Conservation (phyloP, 768 basidiomycete genomes). For the Lactarius quietus region DNA sequence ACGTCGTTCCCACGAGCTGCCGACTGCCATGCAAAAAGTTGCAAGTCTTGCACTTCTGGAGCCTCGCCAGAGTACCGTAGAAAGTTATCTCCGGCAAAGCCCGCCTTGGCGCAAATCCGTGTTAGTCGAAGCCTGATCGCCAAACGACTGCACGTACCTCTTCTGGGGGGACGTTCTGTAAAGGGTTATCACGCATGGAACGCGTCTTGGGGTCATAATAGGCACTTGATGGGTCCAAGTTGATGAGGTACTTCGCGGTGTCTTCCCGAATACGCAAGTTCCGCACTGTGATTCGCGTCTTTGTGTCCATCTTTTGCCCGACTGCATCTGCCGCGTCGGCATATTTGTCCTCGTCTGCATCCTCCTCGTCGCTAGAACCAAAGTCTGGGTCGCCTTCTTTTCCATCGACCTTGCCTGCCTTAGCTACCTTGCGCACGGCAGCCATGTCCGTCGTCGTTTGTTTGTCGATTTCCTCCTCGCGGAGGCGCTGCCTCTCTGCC, state of each 20-base stretch:
- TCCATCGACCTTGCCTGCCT: constrained; percentile 73
- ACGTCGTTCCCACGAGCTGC: constrained; percentile 91
- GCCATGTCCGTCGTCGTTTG: constrained; percentile 91
- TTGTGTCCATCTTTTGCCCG: constrained; percentile 96
- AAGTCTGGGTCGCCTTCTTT: constrained; percentile 84
- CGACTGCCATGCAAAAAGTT: constrained; percentile 97
- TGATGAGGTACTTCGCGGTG: constrained; percentile 97
- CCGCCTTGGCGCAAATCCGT: constrained; percentile 47
- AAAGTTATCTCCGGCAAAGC: constrained; percentile 97
- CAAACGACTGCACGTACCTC: constrained; percentile 56
- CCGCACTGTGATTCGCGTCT: constrained; percentile 96
- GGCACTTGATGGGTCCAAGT: constrained; percentile 90
- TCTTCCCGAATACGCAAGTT: constrained; percentile 99
- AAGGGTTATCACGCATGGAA: constrained; percentile 97
- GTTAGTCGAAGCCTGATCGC: constrained; percentile 7
- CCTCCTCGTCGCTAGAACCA: constrained; percentile 94
- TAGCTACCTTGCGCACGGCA: constrained; percentile 91
- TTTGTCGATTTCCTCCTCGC: constrained; percentile 98
- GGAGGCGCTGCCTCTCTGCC: constrained; percentile 79
- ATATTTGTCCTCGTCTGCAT: constrained; percentile 96
- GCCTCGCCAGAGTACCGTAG: constrained; percentile 88
- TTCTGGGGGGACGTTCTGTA: constrained; percentile 72
- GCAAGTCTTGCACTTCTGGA: constrained; percentile 85
- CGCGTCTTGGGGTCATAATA: constrained; percentile 99
- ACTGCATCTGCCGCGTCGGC: constrained; percentile 97